phyloP scores from a whole-genome alignment of 2,329 filamentous ascomycete genomes.

The Claviceps pazoutovae region DNA sequence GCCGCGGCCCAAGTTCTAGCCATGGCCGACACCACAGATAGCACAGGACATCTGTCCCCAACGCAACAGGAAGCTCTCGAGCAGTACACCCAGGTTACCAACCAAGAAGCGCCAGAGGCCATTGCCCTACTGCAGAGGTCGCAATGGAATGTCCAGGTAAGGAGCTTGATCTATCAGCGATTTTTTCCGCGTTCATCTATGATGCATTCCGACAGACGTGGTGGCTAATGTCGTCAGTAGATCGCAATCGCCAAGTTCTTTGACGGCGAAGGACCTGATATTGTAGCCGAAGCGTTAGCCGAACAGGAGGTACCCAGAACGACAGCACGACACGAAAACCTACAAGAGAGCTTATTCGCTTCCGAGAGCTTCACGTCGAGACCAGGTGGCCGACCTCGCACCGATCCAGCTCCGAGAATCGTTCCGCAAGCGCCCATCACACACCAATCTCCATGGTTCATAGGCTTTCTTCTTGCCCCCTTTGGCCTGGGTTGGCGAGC shows the following conservation, averaged over 20 bases:
- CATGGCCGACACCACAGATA: constrained; percentile 25
- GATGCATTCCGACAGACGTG: neutral
- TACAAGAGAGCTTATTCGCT: constrained; percentile 45
- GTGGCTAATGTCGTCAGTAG: constrained; percentile 26
- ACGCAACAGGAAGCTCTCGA: constrained; percentile 73
- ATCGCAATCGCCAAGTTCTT: constrained; percentile 97
- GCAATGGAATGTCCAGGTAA: constrained; percentile 89
- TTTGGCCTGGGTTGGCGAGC: constrained; percentile 66
- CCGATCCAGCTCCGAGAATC: constrained; percentile 67
- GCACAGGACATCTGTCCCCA: constrained; percentile 57
- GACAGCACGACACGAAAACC: constrained; percentile 56
- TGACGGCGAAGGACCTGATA: constrained; percentile 81
- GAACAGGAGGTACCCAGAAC: constrained; percentile 48
- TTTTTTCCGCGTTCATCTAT: too few species aligned
- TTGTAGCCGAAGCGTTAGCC: constrained; percentile 60
- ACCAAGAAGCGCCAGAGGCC: constrained; percentile 64
- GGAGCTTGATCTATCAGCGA: constrained; percentile 3
- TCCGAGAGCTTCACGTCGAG: constrained; percentile 11
- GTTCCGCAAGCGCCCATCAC: constrained; percentile 61
- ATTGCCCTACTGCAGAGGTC: constrained; percentile 69
- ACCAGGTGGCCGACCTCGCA: constrained; percentile 17
- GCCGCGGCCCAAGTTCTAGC: neutral
- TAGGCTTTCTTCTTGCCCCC: constrained; percentile 68
- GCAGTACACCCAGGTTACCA: constrained; percentile 78
- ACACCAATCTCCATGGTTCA: constrained; percentile 58